These are phyloP conservation scores for Chlamydomonas asymmetrica DNA, from an alignment of 139 green algal species.

Conservation along the genomic window DNA sequence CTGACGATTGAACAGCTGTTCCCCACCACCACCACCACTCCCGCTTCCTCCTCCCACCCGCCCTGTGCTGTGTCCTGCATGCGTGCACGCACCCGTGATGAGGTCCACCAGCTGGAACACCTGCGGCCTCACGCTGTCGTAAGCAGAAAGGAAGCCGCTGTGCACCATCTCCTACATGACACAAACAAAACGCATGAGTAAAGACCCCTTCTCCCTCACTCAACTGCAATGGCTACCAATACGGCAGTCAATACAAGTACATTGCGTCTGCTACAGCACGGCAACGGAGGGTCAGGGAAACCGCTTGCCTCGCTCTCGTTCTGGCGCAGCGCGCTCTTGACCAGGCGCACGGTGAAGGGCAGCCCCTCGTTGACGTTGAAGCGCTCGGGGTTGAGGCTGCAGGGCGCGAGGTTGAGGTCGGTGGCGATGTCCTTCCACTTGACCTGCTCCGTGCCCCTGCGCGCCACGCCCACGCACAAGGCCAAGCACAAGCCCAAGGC, in stretches of 20 bases:
- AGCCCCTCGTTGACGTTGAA: conserved; percentile 36
- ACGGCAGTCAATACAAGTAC: conserved; percentile 3
- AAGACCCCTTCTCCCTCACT: not conserved
- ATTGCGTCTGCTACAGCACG: conserved; percentile 2
- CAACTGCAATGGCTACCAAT: not conserved
- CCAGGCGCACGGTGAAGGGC: conserved; percentile 24
- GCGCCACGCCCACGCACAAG: not conserved
- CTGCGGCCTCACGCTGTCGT: conserved; percentile 38
- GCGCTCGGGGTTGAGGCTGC: conserved; percentile 59
- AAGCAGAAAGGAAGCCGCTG: conserved; percentile 61
- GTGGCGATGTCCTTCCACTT: conserved; percentile 80
- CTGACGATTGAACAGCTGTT: too few species aligned
- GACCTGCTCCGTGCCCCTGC: conserved; percentile 47
- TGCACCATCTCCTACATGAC: conserved; percentile 53
- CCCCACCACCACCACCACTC: too few species aligned
- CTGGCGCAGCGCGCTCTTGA: conserved; percentile 9
- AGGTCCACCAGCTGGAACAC: conserved; percentile 55
- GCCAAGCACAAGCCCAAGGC: too few species aligned
- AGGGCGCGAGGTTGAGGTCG: conserved; percentile 69
- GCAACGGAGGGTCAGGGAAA: not conserved
- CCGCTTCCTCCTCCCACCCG: too few species aligned
- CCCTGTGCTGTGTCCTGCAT: too few species aligned
- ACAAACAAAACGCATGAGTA: not conserved
- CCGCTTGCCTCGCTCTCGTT: too few species aligned
- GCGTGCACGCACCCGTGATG: conserved; percentile 29